phyloP scores from a whole-genome alignment of 2,329 filamentous ascomycete genomes.

The Ceratocystis diversiconidia region DNA sequence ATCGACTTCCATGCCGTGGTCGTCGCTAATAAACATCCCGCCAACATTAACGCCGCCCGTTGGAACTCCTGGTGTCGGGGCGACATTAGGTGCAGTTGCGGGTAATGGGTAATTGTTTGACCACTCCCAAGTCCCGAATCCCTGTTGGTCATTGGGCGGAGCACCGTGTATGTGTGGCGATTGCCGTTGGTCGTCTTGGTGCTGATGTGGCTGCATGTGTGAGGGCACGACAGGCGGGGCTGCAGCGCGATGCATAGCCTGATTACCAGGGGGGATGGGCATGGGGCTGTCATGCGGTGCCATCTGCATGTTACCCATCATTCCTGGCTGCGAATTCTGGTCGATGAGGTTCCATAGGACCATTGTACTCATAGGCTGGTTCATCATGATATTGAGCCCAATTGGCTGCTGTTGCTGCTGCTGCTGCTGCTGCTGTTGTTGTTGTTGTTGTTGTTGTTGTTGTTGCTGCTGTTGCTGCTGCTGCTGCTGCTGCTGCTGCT shows the following conservation, averaged over 20 bases:
- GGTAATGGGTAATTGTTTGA: background rate
- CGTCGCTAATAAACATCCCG: background rate
- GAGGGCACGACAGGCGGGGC: slow-evolving; percentile 7
- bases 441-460: background rate
- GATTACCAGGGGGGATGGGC: background rate
- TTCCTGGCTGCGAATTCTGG: slow-evolving; percentile 1
- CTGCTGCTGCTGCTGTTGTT: background rate
- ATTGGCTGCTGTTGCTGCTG: background rate
- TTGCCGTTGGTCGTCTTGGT: background rate
- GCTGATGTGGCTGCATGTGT: slow-evolving; percentile 5
- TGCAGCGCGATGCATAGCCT: background rate
- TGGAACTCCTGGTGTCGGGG: background rate
- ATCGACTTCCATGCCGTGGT: slow-evolving; percentile 16
- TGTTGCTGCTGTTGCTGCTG: background rate
- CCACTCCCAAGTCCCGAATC: slow-evolving; percentile 5
- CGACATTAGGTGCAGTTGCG: background rate
- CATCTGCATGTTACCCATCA: slow-evolving; percentile 7
- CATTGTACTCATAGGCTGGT: slow-evolving; percentile 14
- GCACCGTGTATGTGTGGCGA: slow-evolving; percentile 3
- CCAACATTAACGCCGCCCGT: background rate
- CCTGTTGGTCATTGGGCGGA: background rate
- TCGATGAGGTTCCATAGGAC: slow-evolving; percentile 17
- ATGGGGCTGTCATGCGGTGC: background rate
- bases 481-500: background rate
- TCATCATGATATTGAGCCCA: slow-evolving; percentile 16